Conservation (phyloP, 106 monocot species). For the Alisma plantagoaquatica region DNA sequence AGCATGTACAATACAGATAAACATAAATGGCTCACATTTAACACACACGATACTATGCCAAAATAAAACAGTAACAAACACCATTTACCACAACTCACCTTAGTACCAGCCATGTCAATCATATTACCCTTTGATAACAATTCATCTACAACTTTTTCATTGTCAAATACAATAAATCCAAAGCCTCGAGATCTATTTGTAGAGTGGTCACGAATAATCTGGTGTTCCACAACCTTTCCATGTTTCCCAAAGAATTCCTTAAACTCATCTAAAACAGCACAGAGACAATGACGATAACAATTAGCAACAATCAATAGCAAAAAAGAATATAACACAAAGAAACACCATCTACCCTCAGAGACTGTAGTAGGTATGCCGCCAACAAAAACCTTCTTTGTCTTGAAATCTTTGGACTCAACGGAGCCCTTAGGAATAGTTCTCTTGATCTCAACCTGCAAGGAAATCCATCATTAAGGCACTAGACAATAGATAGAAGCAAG, state of each 20-base stretch:
- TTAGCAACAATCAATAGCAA: constrained; percentile 8
- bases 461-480: too few species aligned
- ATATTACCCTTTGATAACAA: constrained; percentile 83
- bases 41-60: too few species aligned
- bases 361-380: constrained; percentile 73
- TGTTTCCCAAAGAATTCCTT: constrained; percentile 70
- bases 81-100: constrained; percentile 33
- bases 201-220: constrained; percentile 80
- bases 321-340: not conserved
- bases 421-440: constrained; percentile 94
- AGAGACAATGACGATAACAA: too few species aligned
- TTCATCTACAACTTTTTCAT: constrained; percentile 74
- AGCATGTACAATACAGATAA: not conserved
- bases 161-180: constrained; percentile 85
- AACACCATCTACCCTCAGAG: constrained; percentile 64
- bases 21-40: too few species aligned
- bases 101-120: constrained; percentile 78
- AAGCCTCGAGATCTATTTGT: constrained; percentile 87
- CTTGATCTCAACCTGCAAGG: constrained; percentile 86
- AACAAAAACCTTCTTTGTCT: constrained; percentile 97
- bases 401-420: constrained; percentile 61
- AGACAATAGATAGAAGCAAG: too few species aligned
- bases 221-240: constrained; percentile 76
- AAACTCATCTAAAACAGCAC: constrained; percentile 86
- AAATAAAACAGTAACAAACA: too few species aligned